Evolutionary conservation across 2,329 filamentous ascomycete genomes (phyloP), one percentile per base, ranked within the genome.

Genomic region (Periconia macrospinosa): DNA sequence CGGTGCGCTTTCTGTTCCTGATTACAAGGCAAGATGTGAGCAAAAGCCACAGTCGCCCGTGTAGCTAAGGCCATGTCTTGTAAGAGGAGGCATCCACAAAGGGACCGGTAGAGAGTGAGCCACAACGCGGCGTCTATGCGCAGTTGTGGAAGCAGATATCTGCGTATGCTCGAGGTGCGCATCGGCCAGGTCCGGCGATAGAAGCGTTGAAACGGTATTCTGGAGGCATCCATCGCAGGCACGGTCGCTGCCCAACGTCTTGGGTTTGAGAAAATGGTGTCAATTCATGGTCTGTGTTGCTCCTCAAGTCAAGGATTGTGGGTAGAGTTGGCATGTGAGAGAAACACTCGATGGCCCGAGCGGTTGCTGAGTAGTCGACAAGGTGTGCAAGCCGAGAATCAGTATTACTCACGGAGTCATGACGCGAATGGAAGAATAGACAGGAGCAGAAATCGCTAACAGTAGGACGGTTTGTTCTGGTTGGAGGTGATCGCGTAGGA

Each of bases 41-140:
- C 45, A 54, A 41, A 40, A 54, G 40, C 46, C 52, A 45, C 49
- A 10, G 8, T 20, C 41, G 14, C 18, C 45, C 42, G 41, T 50
- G 20, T 57, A 54, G 54, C 52, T 52, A 59, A 30, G 49, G 48
- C 42, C 35, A 48, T 47, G 45, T 30, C 50, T 44, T 47, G 47
- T 43, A 23, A 23, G 18, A 44, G 42, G 44, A 55, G 57, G 52
- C 52, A 44, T 37, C 52, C 45, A 49, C 15, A 27, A 43, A 37
- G 41, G 52, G 54, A 50, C 52, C 30, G 44, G 33, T 43, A 51
- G 51, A 54, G 40, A 43, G 33, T 45, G 44, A 53, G 51, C 30
- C 48, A 49, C 45, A 40, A 41, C 46, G 40, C 46, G 51, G 30
- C 49, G 53, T 47, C 47, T 41, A 37, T 51, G 15, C 33, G 5